Conservation (phyloP, 176 grass and related monocot species). For the Aechmea fasciata region DNA sequence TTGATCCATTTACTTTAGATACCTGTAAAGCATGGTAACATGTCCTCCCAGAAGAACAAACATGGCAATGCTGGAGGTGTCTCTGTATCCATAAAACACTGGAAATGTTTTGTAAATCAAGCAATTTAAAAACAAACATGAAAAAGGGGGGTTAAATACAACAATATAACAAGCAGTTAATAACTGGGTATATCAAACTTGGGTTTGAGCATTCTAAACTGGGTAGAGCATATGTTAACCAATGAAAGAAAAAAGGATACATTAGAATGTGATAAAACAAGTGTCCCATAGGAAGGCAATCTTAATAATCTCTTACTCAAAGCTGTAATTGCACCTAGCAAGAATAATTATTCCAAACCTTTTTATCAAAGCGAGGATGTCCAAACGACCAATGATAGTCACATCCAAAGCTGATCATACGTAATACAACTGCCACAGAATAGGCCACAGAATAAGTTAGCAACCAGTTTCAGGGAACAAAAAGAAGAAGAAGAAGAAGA, state of each 20-base stretch:
- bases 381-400: constrained; percentile 65
- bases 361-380: constrained; percentile 56
- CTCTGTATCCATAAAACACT: constrained; percentile 43
- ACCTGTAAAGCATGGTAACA: constrained; percentile 97
- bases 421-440: constrained; percentile 46
- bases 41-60: constrained; percentile 89
- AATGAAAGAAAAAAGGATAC: background rate
- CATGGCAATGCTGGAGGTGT: constrained; percentile 66
- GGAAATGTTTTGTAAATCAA: constrained; percentile 10
- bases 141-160: background rate
- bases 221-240: background rate
- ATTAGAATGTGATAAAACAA: background rate
- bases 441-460: background rate
- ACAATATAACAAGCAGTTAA: no score
- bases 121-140: background rate
- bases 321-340: background rate
- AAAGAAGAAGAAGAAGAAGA: background rate
- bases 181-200: no score
- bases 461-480: background rate
- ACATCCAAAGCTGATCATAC: constrained; percentile 96
- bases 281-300: background rate
- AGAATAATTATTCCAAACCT: constrained; percentile 32
- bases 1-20: background rate
- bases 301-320: background rate
- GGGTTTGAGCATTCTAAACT: no score